Conservation (phyloP, 2,329 filamentous ascomycete species). For the Colletotrichum musicola region DNA sequence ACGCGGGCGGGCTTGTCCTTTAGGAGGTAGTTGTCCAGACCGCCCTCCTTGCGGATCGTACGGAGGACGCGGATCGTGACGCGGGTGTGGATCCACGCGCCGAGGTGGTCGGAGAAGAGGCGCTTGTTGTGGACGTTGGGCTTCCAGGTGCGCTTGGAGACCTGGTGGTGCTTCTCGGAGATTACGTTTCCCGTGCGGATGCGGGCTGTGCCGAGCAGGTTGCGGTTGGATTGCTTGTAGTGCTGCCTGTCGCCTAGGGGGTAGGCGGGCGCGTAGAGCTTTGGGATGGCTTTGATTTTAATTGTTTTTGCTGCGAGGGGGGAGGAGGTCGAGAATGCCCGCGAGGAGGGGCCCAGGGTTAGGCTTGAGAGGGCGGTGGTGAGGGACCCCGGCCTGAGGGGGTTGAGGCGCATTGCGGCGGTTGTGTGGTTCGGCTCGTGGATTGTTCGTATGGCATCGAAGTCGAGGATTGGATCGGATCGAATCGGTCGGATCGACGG, state of each 20-base stretch:
- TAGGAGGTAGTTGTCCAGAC: slow-evolving; percentile 91
- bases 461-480: slow-evolving; percentile 39
- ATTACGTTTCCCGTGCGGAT: slow-evolving; percentile 87
- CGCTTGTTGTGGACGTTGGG: slow-evolving; percentile 80
- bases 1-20: slow-evolving; percentile 83
- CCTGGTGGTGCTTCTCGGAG: slow-evolving; percentile 74
- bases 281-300: slow-evolving; percentile 58
- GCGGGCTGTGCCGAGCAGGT: slow-evolving; percentile 77
- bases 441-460: slow-evolving; percentile 49
- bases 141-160: slow-evolving; percentile 79
- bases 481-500: slow-evolving; percentile 42
- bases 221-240: slow-evolving; percentile 85
- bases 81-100: slow-evolving; percentile 73
- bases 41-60: slow-evolving; percentile 86
- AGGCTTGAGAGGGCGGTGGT: slow-evolving; percentile 23
- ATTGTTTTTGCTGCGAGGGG: slow-evolving; percentile 55
- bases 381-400: slow-evolving; percentile 10
- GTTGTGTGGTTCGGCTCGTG: neutral
- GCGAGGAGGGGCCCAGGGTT: slow-evolving; percentile 12
- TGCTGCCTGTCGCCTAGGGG: slow-evolving; percentile 77
- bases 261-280: slow-evolving; percentile 72
- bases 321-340: slow-evolving; percentile 53
- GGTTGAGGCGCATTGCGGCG: slow-evolving; percentile 14
- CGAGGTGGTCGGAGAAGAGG: slow-evolving; percentile 74
- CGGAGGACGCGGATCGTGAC: slow-evolving; percentile 78